These are phyloP conservation scores for Zychaea mexicana DNA, from an alignment of 371 early-diverging fungal genomes.

Conservation along the genomic window DNA sequence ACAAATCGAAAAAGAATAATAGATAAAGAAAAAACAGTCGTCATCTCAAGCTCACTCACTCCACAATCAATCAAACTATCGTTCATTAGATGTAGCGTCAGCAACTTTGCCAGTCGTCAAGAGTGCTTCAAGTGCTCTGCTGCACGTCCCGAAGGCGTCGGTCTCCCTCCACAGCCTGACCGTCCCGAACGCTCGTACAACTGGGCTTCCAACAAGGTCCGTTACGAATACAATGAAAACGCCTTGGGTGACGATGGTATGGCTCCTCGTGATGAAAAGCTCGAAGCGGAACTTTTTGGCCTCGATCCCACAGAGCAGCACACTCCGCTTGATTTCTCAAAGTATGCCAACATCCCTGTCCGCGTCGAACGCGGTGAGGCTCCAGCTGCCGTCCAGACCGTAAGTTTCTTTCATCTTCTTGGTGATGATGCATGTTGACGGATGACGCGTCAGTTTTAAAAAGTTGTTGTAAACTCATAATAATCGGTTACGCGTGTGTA, in stretches of 20 bases:
- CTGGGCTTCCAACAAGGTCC: constrained; percentile 56
- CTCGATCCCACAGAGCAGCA: constrained; percentile 40
- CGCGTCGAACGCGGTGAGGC: constrained; percentile 39
- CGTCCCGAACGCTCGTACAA: constrained; percentile 38
- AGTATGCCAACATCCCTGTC: constrained; percentile 57
- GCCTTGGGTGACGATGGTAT: constrained; percentile 37
- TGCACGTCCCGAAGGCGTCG: constrained; percentile 19
- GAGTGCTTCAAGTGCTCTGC: constrained; percentile 72
- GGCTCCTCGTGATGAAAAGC: constrained; percentile 34
- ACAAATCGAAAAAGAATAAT: background rate
- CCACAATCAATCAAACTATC: no score
- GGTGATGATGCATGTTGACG: no score
- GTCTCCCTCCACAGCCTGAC: constrained; percentile 19
- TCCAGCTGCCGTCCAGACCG: constrained; percentile 37
- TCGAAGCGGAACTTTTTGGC: constrained; percentile 52
- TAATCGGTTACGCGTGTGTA: no score
- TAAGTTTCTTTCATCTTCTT: no score
- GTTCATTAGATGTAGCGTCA: constrained; percentile 68
- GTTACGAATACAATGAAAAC: constrained; percentile 58
- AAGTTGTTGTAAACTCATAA: no score
- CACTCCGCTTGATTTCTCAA: constrained; percentile 55
- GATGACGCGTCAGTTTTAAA: background rate
- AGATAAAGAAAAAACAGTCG: no score
- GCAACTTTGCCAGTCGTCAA: constrained; percentile 64
- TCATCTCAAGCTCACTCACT: no score